Evolutionary conservation across 306 rosid species (phyloP), one percentile per base, ranked within the genome.

Genomic region (Fagus crenata): DNA sequence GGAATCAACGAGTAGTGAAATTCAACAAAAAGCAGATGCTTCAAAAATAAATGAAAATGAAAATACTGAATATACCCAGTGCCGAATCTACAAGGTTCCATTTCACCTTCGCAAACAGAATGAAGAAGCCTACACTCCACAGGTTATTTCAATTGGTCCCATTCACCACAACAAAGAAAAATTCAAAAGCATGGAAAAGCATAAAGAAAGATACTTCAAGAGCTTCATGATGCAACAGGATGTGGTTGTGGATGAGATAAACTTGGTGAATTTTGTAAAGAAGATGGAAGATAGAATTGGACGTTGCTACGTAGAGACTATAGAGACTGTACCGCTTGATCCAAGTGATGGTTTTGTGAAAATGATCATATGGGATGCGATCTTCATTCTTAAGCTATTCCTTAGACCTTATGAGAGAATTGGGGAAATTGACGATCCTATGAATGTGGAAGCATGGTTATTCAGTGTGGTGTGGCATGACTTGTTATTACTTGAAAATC

Each of bases 81-180:
- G 85, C 60, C 81, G 81, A 78, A 85, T 78, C 72, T 75, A 85
- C 40, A 65, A 5, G 58, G 83, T 85, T 5, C 88, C 88, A 13
- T 75, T 15, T 7, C 12, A 18, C 56, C 32, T 85, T 14, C 85
- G 85, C 67, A 28, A 61, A 33, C 6, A 8, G 15, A 61, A 61
- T 33, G 2, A 61, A 61, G 41, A 28, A 22, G 68, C 68, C 40
- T 32, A 61, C 28, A 61, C 68, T 61, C 68, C 68, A 22, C 31
- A 61, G 41, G 36, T 61, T 6, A 36, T 61, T 61, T 61, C 41
- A 33, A 32, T 61, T 5, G 68, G 68, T 8, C 88, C 85, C 13
- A 65, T 85, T 7, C 60, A 84, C 76, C 75, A 32, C 15, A 0
- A 14, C 32, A 72, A 58, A 2, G 63, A 53, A 0, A 69, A 43